Evolutionary conservation across 495 filamentous ascomycete genomes (phyloP).

Genomic region (Aspergillus ostianus): DNA sequence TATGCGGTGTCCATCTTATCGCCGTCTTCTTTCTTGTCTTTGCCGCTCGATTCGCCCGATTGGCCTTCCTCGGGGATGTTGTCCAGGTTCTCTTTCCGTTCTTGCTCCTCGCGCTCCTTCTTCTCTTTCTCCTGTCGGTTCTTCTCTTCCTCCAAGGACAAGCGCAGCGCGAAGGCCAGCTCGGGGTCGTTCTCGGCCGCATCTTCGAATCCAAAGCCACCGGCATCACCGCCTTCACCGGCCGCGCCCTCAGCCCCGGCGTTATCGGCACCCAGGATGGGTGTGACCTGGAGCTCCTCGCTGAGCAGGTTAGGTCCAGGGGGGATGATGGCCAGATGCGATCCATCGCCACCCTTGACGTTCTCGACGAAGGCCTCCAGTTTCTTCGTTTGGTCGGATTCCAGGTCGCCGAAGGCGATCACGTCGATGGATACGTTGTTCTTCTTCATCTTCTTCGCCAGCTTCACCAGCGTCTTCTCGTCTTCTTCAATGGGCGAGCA

Average conservation of each 20-base stretch:
- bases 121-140: conserved; percentile 82
- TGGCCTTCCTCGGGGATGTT: conserved; percentile 81
- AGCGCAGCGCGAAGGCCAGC: conserved; percentile 88
- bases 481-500: conserved; percentile 89
- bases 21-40: conserved; percentile 61
- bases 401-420: conserved; percentile 88
- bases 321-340: conserved; percentile 84
- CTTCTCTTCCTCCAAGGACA: conserved; percentile 98
- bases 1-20: conserved; percentile 75
- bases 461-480: conserved; percentile 81
- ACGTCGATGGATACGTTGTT: conserved; percentile 88
- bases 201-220: conserved; percentile 59
- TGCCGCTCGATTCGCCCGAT: conserved; percentile 57
- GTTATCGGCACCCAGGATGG: conserved; percentile 81
- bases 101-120: conserved; percentile 70
- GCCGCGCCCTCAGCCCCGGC: conserved; percentile 46
- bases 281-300: conserved; percentile 87
- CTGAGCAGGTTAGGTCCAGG: conserved; percentile 88
- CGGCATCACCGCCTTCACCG: conserved; percentile 63
- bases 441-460: conserved; percentile 99
- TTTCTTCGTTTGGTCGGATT: conserved; percentile 87
- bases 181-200: conserved; percentile 79
- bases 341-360: conserved; percentile 86
- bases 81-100: conserved; percentile 67
- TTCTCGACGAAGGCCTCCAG: conserved; percentile 88